Conservation (phyloP, 768 basidiomycete genomes). For the Psilocybe sp. region DNA sequence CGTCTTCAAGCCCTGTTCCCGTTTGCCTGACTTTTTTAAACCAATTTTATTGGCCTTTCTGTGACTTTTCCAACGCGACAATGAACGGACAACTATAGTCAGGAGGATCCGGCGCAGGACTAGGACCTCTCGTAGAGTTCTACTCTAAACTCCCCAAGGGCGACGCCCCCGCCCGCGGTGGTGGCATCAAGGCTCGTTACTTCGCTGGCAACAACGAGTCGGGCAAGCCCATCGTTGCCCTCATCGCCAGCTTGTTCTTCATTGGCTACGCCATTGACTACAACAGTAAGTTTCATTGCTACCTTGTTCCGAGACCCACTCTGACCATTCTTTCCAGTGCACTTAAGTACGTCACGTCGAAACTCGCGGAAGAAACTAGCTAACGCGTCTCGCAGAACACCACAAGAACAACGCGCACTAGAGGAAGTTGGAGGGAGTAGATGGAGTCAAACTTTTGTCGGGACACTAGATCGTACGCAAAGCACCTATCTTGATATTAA, state of each 20-base stretch:
- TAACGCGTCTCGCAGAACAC: slow-evolving; percentile 55
- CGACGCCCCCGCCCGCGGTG: slow-evolving; percentile 53
- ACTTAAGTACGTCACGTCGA: slow-evolving; percentile 62
- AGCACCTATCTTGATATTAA: slow-evolving; percentile 10
- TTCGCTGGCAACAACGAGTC: slow-evolving; percentile 88
- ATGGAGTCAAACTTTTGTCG: background rate
- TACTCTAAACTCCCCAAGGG: slow-evolving; percentile 98
- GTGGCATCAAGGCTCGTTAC: slow-evolving; percentile 76
- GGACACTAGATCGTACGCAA: slow-evolving; percentile 19
- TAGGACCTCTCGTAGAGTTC: slow-evolving; percentile 86
- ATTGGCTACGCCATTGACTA: slow-evolving; percentile 89
- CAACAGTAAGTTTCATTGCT: slow-evolving; percentile 61
- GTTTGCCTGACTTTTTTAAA: background rate
- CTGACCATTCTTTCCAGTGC: slow-evolving; percentile 48
- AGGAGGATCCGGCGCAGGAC: slow-evolving; percentile 76
- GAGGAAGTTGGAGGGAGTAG: slow-evolving; percentile 6
- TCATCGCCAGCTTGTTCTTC: slow-evolving; percentile 65
- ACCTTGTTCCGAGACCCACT: slow-evolving; percentile 2
- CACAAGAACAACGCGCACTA: slow-evolving; percentile 91
- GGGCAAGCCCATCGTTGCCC: slow-evolving; percentile 59
- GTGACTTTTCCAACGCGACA: slow-evolving; percentile 9
- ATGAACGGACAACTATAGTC: slow-evolving; percentile 43
- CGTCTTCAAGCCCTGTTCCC: background rate
- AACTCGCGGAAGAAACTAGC: slow-evolving; percentile 7
- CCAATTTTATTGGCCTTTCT: background rate